Conservation (phyloP, 306 rosid species). For the Cotoneaster glaucophyllus region DNA sequence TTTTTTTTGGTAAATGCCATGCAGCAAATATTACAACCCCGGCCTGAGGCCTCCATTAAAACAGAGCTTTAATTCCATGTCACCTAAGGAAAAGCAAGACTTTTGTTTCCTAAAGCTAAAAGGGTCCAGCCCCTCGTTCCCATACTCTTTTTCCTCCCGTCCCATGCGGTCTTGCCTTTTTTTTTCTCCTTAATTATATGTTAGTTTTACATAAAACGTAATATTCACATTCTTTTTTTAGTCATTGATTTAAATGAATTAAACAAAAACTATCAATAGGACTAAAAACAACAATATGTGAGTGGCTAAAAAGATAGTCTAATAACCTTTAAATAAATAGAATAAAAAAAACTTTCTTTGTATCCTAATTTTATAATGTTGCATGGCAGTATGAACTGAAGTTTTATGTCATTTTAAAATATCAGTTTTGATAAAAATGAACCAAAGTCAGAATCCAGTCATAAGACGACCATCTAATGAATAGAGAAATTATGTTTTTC, state of each 20-base stretch:
- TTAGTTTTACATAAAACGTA: not conserved
- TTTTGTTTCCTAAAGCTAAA: not conserved
- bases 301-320: not conserved
- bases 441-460: not conserved
- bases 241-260: too few relatives aligned
- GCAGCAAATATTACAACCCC: not conserved
- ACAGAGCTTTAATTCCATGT: not conserved
- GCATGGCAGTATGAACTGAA: not conserved
- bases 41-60: not conserved
- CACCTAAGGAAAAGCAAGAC: not conserved
- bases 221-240: too few relatives aligned
- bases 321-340: not conserved
- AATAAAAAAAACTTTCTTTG: too few relatives aligned
- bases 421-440: not conserved
- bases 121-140: not conserved
- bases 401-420: too few relatives aligned
- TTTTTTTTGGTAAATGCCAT: not conserved
- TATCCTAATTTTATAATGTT: not conserved
- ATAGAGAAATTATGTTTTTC: too few relatives aligned
- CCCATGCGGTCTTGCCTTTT: not conserved
- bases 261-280: too few relatives aligned
- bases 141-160: not conserved
- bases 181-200: not conserved
- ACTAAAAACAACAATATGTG: not conserved
- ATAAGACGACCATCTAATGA: too few relatives aligned